phyloP scores from a whole-genome alignment of 371 early-diverging fungal species.

The Actinomortierella ambigua region DNA sequence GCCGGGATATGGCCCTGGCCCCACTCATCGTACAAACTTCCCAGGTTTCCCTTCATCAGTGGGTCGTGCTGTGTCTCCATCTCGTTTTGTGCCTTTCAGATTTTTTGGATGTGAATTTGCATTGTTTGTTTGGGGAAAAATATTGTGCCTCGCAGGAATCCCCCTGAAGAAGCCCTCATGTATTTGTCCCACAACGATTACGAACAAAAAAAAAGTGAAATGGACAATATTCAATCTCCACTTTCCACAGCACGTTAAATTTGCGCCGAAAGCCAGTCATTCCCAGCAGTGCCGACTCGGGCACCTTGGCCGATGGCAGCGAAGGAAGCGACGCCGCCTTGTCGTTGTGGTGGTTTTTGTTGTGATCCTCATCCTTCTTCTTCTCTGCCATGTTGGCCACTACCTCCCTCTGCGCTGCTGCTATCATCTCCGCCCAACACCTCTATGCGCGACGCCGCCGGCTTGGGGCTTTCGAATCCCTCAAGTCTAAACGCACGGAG shows the following conservation, averaged over 20 bases:
- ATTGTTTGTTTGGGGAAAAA: too few species aligned
- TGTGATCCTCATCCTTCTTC: too few species aligned
- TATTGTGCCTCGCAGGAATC: too few species aligned
- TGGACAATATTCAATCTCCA: constrained; percentile 39
- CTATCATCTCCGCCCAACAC: constrained; percentile 34
- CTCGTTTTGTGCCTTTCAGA: too few species aligned
- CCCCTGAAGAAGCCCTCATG: too few species aligned
- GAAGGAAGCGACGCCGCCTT: too few species aligned
- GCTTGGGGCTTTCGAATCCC: constrained; percentile 29
- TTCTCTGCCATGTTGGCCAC: too few species aligned
- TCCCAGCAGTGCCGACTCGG: constrained; percentile 15
- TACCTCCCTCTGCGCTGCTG: too few species aligned
- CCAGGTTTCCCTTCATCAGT: constrained; percentile 30
- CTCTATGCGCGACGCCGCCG: neutral
- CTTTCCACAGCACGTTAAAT: constrained; percentile 40
- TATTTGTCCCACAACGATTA: too few species aligned
- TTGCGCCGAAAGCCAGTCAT: constrained; percentile 47
- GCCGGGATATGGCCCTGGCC: constrained; percentile 51
- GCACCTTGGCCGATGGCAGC: constrained; percentile 11
- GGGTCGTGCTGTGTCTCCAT: constrained; percentile 39
- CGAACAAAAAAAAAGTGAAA: too few species aligned
- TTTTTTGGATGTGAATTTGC: too few species aligned
- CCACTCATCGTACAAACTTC: constrained; percentile 60
- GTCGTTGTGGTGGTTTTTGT: too few species aligned
- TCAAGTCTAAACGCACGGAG: constrained; percentile 12